Evolutionary conservation across 768 basidiomycete genomes (phyloP).

Genomic region (Kondoa malvinella): DNA sequence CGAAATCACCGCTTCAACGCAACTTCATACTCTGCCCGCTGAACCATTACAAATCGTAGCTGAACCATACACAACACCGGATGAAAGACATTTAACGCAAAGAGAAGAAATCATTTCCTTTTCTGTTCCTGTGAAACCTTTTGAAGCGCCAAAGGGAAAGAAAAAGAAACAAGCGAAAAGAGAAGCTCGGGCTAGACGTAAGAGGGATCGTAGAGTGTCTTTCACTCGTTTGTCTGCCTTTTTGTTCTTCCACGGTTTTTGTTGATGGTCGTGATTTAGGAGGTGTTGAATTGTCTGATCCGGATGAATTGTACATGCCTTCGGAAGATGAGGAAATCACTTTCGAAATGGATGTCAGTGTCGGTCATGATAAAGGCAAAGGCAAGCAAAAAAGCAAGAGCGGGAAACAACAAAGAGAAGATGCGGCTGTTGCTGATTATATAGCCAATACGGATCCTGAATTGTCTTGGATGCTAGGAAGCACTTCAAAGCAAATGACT

Average conservation of each 20-base stretch:
- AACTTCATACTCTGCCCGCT: not conserved
- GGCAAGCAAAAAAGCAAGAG: not conserved
- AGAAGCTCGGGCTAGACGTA: not conserved
- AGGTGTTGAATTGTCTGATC: not conserved
- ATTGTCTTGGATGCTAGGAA: no score
- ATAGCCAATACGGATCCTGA: not conserved
- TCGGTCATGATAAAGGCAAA: not conserved
- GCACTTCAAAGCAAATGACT: not conserved
- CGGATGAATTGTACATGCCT: not conserved
- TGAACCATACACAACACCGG: not conserved
- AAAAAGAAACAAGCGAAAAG: not conserved
- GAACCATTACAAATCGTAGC: not conserved
- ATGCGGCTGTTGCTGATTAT: conserved; percentile 5
- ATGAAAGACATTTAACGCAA: not conserved
- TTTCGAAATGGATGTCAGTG: not conserved
- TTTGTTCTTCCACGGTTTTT: not conserved
- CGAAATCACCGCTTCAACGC: not conserved
- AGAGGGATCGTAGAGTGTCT: not conserved
- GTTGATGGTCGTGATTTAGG: not conserved
- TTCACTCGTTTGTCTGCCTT: no score
- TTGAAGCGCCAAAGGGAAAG: not conserved
- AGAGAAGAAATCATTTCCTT: not conserved
- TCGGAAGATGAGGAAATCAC: not conserved
- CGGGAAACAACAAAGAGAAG: no score
- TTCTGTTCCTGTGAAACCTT: not conserved